Base-by-base conservation (phyloP, 305 asterid species). In the Rubia occidens region DNA sequence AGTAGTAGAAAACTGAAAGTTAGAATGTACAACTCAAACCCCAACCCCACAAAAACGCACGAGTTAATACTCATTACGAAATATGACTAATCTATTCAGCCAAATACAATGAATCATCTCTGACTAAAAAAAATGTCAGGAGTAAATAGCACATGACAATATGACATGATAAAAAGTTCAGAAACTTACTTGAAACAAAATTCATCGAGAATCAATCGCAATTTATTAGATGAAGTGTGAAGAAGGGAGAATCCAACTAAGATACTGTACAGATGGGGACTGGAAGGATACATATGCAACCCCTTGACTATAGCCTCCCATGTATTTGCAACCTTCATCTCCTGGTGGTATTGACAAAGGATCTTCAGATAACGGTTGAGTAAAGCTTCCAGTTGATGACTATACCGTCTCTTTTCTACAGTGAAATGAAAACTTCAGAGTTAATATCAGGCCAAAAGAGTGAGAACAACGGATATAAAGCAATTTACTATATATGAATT, bases 341-440 rank as follows among this genome's bases (percentile, higher is more conserved):
- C 90, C 76, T 18, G 53, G 60, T 75, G 88, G 75, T 86, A 72
- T 73, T 78, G 83, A 62, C 79, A 80, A 60, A 93, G 96, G 83
- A 90, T 78, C 85, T 73, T 78, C 74, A 84, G 77, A 77, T 90
- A 90, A 82, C 84, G 87, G 75, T 83, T 84, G 81, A 90, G 85
- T 85, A 93, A 77, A 73, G 75, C 80, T 76, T 93, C 97, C 69
- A 87, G 93, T 24, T 88, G 98, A 77, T 76, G 77, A 81, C 90
- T 85, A 62, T 86, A 82, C 78, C 94, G 74, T 77, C 95, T 87
- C 81, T 91, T 87, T 82, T 90, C 98, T 93, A 87, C 86, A 78
- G 45, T 60, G 74, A 77, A 70, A 68, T 55, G 71, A n/a, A 42
- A 66, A 58, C 60, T 60, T 45, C 26, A 66, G 3, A 11, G 75